Evolutionary conservation across 768 basidiomycete species (phyloP).

Genomic region (Pulveroboletus frians): DNA sequence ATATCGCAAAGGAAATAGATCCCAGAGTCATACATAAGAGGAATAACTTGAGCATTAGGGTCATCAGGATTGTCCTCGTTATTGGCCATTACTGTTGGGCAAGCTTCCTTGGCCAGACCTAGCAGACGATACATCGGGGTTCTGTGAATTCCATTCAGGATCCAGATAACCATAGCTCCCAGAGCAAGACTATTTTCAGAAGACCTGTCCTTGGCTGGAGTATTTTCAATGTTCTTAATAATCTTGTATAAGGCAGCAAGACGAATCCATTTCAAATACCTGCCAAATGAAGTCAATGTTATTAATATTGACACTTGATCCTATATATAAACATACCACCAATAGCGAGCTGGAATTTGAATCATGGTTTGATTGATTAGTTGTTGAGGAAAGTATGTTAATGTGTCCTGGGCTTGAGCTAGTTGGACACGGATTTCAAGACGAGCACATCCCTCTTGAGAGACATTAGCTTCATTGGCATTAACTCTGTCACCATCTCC

Average conservation of each 20-base stretch:
- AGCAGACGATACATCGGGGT: not conserved
- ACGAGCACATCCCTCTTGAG: not conserved
- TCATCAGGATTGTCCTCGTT: not conserved
- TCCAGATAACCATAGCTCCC: conserved; percentile 1
- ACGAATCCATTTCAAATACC: conserved; percentile 7
- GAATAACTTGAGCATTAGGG: not conserved
- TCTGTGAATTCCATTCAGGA: not conserved
- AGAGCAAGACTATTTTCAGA: not conserved
- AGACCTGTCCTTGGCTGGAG: not conserved
- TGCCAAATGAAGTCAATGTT: too few species aligned
- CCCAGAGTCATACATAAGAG: conserved; percentile 1
- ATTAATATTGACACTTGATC: too few species aligned
- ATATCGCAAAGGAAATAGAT: conserved; percentile 3
- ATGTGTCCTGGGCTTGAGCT: fast-evolving
- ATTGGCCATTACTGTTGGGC: not conserved
- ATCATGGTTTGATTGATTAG: not conserved
- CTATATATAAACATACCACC: not conserved
- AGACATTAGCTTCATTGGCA: too few species aligned
- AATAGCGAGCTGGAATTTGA: not conserved
- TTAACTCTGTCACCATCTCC: not conserved
- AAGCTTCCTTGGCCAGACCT: not conserved
- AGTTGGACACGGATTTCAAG: not conserved
- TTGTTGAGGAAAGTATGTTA: not conserved
- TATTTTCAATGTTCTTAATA: not conserved
- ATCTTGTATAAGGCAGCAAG: not conserved